Percentiles rank a stretch among this genome's conserved stretches.
Evolutionary conservation across 192 early-diverging fungal genomes (phyloP).

Genomic region (Gaertneriomyces sp.): DNA sequence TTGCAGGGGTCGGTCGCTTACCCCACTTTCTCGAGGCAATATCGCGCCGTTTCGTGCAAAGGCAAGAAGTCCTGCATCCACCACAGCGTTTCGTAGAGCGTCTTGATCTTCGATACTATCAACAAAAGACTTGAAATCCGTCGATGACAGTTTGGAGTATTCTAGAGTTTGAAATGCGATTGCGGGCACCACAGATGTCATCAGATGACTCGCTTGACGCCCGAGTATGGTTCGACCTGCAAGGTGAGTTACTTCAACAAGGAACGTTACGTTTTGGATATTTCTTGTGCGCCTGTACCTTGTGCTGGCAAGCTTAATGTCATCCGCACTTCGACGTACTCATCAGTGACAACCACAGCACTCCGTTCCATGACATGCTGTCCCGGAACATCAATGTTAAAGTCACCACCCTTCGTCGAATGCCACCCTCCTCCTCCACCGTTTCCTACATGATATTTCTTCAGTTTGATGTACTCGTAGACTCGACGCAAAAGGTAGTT

Average conservation of each 20-base stretch:
- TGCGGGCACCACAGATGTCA: conserved; percentile 38
- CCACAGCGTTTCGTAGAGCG: conserved; percentile 37
- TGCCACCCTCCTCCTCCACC: conserved; percentile 23
- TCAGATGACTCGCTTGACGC: conserved; percentile 30
- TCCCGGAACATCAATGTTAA: conserved; percentile 45
- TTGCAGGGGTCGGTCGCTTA: conserved; percentile 42
- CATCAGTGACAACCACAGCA: conserved; percentile 28
- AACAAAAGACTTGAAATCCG: conserved; percentile 29
- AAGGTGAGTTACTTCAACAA: too few species aligned
- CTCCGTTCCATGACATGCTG: conserved; percentile 55
- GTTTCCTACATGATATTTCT: conserved; percentile 2
- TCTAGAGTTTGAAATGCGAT: conserved; percentile 33
- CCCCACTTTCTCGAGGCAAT: conserved; percentile 49
- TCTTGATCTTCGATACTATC: conserved; percentile 52
- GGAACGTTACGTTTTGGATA: too few species aligned
- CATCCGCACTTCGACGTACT: conserved; percentile 42
- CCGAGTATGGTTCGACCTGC: conserved; percentile 44
- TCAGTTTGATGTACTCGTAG: conserved; percentile 3
- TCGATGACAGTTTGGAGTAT: conserved; percentile 23
- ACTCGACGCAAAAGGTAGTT: conserved; percentile 43
- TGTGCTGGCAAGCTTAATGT: conserved; percentile 44
- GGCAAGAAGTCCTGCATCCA: conserved; percentile 32
- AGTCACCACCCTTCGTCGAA: conserved; percentile 13
- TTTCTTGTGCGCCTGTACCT: conserved; percentile 2
- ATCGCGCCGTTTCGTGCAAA: conserved; percentile 53